These are phyloP conservation scores for Boletus reticulatus DNA, from an alignment of 768 basidiomycete species.

Conservation along the genomic window DNA sequence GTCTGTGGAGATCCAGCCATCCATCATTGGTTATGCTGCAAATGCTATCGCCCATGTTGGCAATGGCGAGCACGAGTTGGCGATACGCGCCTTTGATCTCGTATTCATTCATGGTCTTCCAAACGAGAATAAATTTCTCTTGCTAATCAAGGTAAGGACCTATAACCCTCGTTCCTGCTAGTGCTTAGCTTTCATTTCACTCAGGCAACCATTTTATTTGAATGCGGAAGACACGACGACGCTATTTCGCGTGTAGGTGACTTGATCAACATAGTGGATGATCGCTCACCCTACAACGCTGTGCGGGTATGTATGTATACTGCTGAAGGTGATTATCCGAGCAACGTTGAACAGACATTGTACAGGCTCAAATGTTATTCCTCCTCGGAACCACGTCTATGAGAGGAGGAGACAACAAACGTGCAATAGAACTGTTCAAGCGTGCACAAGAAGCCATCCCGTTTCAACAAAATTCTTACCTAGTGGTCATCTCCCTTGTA, in stretches of 20 bases:
- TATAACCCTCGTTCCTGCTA: not conserved
- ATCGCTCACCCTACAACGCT: too few species aligned
- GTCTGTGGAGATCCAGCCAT: slow-evolving; percentile 5
- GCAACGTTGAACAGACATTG: not conserved
- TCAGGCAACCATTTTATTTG: not conserved
- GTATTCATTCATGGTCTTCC: not conserved
- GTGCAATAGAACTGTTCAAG: not conserved
- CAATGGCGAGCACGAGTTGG: not conserved
- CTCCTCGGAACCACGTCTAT: not conserved
- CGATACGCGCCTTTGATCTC: slow-evolving; percentile 1
- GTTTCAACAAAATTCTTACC: not conserved
- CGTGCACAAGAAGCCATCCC: not conserved
- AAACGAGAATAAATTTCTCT: not conserved
- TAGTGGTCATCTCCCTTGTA: not conserved
- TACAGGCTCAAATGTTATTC: not conserved
- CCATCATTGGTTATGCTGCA: slow-evolving; percentile 10
- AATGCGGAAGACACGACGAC: not conserved
- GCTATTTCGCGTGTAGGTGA: too few species aligned
- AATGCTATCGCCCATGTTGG: not conserved
- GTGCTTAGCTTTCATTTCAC: not conserved
- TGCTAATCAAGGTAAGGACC: slow-evolving; percentile 6
- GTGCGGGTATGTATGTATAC: too few species aligned
- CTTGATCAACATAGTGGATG: too few species aligned
- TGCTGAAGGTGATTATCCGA: not conserved
- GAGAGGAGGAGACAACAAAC: not conserved